Evolutionary conservation across 495 filamentous ascomycete genomes (phyloP), one percentile per base, ranked within the genome.

Genomic region (Neurospora sp.): DNA sequence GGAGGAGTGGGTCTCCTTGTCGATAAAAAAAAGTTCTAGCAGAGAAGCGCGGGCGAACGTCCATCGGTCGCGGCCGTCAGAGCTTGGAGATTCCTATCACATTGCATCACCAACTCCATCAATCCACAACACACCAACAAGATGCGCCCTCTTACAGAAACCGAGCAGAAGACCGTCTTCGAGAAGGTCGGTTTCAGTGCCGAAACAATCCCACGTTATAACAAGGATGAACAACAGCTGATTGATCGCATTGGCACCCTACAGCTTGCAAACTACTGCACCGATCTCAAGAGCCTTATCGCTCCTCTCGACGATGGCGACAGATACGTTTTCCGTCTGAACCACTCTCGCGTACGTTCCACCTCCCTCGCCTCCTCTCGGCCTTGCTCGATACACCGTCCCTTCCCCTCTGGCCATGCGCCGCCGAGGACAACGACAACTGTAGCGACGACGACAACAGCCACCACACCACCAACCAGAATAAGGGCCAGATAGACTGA

Each of bases 271-370:
- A 81, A 78, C 74, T 81, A 81, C 77, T 73, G 72, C 69, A 76
- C 78, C 70, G 79, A 81, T 75, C 86, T 98, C 69, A 93, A 90
- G 74, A 85, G 91, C 77, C 87, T 98, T 61, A 93, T 97, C 79
- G 88, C 91, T 53, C 89, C 90, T 3, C 85, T 91, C 71, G 88
- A 91, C 78, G 85, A 90, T 77, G 82, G 88, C 71, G 90, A 92
- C 78, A 90, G 92, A 76, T 90, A 92, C 84, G 93, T 96, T 53
- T 98, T 99, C 84, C 90, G 96, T 40, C 85, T 97, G 40, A 90
- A 92, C 74, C 88, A 91, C 76, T 73, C 76, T 18, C 79, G 79
- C 39, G 74, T 78, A 53, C 68, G 73, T 71, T 20, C n/a, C 27
- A 82, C 81, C 35, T 31, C 53, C 12, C 22, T 27, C 59, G 18